phyloP scores from a whole-genome alignment of 2,329 filamentous ascomycete genomes.

The Fusarium sp. region DNA sequence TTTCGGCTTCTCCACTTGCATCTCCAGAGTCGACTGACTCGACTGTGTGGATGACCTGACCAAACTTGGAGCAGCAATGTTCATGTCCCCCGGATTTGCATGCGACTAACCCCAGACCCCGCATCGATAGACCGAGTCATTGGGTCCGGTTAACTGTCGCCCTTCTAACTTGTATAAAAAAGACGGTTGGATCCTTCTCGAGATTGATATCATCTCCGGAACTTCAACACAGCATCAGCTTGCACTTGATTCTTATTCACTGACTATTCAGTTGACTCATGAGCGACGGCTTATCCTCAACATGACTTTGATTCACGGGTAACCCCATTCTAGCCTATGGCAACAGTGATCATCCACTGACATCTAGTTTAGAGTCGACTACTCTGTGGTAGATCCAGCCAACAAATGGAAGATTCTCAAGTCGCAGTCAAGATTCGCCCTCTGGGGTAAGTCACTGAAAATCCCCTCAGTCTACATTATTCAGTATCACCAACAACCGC shows the following conservation, averaged over 20 bases:
- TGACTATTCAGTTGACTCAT: background rate
- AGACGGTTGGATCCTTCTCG: background rate
- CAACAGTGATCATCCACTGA: background rate
- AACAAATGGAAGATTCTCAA: slow-evolving; percentile 48
- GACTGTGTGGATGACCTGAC: background rate
- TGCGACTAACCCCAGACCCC: background rate
- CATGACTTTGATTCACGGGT: background rate
- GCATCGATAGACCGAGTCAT: background rate
- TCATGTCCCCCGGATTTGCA: background rate
- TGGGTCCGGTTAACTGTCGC: background rate
- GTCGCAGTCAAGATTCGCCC: slow-evolving; percentile 21
- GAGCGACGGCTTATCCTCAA: background rate
- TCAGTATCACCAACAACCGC: background rate
- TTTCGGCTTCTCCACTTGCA: background rate
- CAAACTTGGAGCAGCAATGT: background rate
- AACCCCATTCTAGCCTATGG: background rate
- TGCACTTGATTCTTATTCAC: background rate
- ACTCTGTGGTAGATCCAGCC: slow-evolving; percentile 38
- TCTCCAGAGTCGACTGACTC: background rate
- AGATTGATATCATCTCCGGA: background rate
- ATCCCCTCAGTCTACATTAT: background rate
- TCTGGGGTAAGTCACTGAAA: background rate
- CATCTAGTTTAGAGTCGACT: slow-evolving; percentile 24
- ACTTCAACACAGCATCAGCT: background rate
- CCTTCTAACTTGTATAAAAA: background rate